Base-by-base conservation (phyloP, 2,329 filamentous ascomycete species). In the Penicillium sp. region DNA sequence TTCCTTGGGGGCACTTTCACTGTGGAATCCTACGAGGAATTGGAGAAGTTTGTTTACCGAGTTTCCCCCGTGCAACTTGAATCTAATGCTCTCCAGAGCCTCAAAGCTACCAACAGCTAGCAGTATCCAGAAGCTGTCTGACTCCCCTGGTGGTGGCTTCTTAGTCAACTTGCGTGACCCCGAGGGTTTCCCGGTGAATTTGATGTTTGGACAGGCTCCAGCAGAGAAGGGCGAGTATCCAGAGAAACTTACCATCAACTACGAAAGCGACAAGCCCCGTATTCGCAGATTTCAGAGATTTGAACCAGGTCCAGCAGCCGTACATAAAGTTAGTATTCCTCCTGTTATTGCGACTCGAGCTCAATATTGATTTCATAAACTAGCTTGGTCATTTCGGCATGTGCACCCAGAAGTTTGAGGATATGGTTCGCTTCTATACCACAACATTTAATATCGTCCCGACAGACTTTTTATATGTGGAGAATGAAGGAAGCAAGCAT, bases 1-100 rank as follows among this genome's bases (percentile, higher is more conserved):
- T 78, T 74, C 57, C 67, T 79, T 1, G 77, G 77, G 5, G 77
- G 75, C 1, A 62, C 71, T 0, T 80, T 75, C 57, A 66, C 74
- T 48, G 78, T 79, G 18, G 76, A 79, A 50, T 70, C 63, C 10
- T 66, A 69, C 26, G 67, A 66, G 1, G 77, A 80, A n/a, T 61
- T 80, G 18, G 72, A 78, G 52, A 77, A 74, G 69, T 76, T 58
- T 16, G 45, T 44, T 13, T 5, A 7, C 6, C 6, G 3, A 36
- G 11, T 11, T 46, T n/a, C 19, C 7, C 18, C 3, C 14, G 8
- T 11, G 26, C 16, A 4, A 29, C 8, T 31, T 29, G 1, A 19
- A 18, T 21, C 39, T 39, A n/a, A 55, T 11, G 18, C 10, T 19
- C 7, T 21, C 2, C 14, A 67, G 63, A 52, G 40, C 59, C 37